phyloP scores from a whole-genome alignment of 1,284 basidiomycete genomes.

The Ustilago loliicola region DNA sequence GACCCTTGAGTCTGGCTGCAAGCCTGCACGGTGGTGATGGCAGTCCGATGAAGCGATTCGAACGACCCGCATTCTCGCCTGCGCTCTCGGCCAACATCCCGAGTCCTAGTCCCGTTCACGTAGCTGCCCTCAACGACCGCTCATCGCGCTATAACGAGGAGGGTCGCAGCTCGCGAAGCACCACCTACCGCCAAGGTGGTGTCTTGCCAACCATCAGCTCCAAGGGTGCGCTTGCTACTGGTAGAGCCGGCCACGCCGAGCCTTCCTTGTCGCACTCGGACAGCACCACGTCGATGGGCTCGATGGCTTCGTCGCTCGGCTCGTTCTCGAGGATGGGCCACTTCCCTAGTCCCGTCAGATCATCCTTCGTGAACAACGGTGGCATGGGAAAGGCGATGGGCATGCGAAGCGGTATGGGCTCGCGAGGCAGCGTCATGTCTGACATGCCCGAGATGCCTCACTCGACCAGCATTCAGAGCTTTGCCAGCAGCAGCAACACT shows the following conservation, averaged over 20 bases:
- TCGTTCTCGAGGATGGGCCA: constrained; percentile 40
- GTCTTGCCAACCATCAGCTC: constrained; percentile 51
- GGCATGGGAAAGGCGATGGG: constrained; percentile 35
- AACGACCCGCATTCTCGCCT: constrained; percentile 46
- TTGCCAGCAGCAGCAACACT: constrained; percentile 24
- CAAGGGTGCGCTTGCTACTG: constrained; percentile 43
- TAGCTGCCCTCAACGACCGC: constrained; percentile 25
- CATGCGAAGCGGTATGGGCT: constrained; percentile 24
- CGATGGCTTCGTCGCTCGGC: constrained; percentile 38
- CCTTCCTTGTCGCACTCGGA: constrained; percentile 37
- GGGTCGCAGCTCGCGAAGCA: constrained; percentile 37
- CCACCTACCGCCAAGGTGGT: constrained; percentile 45
- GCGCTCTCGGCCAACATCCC: constrained; percentile 47
- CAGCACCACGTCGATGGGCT: constrained; percentile 40
- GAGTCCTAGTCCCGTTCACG: constrained; percentile 36
- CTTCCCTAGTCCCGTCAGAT: constrained; percentile 37
- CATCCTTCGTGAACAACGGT: constrained; percentile 15
- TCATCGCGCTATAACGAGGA: constrained; percentile 45
- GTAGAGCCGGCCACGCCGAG: constrained; percentile 31
- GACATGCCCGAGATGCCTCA: constrained; percentile 14
- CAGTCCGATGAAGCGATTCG: constrained; percentile 45
- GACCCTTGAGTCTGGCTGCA: constrained; percentile 44
- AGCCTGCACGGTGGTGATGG: constrained; percentile 33
- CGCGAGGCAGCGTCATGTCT: constrained; percentile 13
- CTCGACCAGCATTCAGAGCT: constrained; percentile 30